Conservation (phyloP, 495 filamentous ascomycete species). For the Paragyromitra xinjiangensis region DNA sequence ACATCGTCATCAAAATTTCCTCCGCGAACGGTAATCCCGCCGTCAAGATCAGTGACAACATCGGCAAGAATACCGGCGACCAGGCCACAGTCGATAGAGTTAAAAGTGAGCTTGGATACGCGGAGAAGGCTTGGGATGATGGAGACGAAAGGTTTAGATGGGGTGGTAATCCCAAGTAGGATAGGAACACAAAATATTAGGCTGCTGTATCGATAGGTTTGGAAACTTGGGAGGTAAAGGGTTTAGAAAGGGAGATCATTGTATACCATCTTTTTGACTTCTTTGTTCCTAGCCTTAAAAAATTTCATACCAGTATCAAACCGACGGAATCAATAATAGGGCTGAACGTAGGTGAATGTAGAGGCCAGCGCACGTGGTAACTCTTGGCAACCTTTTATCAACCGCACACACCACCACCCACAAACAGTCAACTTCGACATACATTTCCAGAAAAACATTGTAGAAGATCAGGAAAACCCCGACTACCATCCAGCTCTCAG, state of each 20-base stretch:
- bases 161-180: conserved; percentile 61
- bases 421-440: too few relatives aligned
- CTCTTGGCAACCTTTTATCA: too few relatives aligned
- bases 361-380: too few relatives aligned
- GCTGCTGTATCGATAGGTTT: background rate
- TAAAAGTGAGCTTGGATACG: conserved; percentile 83
- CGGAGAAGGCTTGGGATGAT: conserved; percentile 80
- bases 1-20: conserved; percentile 96
- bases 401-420: too few relatives aligned
- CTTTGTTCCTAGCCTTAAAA: too few relatives aligned
- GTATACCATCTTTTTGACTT: too few relatives aligned
- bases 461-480: too few relatives aligned
- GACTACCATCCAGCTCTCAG: too few relatives aligned
- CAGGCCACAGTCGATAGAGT: conserved; percentile 78
- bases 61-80: conserved; percentile 95
- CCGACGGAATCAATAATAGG: too few relatives aligned
- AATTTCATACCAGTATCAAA: too few relatives aligned
- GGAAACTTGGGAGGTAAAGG: background rate
- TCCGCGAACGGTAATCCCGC: conserved; percentile 83
- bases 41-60: conserved; percentile 96
- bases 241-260: background rate
- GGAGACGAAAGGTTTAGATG: conserved; percentile 87
- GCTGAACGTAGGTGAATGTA: too few relatives aligned
- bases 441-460: too few relatives aligned
- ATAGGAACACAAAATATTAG: background rate